Percentiles rank a stretch among this genome's conserved stretches.
Evolutionary conservation across 495 filamentous ascomycete genomes (phyloP).

Genomic region (Talaromyces liani): DNA sequence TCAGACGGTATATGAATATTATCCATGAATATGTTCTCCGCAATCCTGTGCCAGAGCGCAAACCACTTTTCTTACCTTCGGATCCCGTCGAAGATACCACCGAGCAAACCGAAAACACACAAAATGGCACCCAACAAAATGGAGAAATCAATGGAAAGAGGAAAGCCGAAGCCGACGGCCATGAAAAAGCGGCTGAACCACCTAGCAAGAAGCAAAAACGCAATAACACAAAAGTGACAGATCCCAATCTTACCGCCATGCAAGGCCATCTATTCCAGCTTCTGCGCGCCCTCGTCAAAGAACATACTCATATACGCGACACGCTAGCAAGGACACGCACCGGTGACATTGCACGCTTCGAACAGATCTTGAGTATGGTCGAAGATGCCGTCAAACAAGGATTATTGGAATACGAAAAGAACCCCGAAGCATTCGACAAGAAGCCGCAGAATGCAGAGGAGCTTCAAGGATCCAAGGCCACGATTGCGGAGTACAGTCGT

Average conservation of each 20-base stretch:
- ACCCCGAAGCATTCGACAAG: constrained; percentile 44
- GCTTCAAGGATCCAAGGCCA: constrained; percentile 51
- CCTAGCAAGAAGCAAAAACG: constrained; percentile 59
- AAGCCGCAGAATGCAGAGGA: constrained; percentile 21
- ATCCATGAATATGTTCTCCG: constrained; percentile 68
- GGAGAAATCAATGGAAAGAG: constrained; percentile 21
- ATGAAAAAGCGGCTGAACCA: constrained; percentile 24
- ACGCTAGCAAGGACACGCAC: constrained; percentile 58
- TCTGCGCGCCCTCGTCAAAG: constrained; percentile 68
- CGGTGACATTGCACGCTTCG: constrained; percentile 64
- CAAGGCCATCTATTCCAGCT: constrained; percentile 92
- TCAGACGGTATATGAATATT: constrained; percentile 85
- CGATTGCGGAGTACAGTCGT: constrained; percentile 61
- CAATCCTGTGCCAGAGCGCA: constrained; percentile 49
- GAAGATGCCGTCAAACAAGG: constrained; percentile 67
- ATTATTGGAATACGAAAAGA: constrained; percentile 61
- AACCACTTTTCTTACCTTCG: constrained; percentile 67
- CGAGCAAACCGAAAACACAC: neutral
- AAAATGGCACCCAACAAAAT: constrained; percentile 23
- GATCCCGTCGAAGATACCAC: constrained; percentile 29
- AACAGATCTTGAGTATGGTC: constrained; percentile 57
- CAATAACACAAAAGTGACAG: constrained; percentile 40
- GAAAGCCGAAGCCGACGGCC: constrained; percentile 26
- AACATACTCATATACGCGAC: constrained; percentile 75
- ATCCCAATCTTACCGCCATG: constrained; percentile 73